These are phyloP conservation scores for Hygrocybe punicea DNA, from an alignment of 768 basidiomycete species.

Conservation along the genomic window DNA sequence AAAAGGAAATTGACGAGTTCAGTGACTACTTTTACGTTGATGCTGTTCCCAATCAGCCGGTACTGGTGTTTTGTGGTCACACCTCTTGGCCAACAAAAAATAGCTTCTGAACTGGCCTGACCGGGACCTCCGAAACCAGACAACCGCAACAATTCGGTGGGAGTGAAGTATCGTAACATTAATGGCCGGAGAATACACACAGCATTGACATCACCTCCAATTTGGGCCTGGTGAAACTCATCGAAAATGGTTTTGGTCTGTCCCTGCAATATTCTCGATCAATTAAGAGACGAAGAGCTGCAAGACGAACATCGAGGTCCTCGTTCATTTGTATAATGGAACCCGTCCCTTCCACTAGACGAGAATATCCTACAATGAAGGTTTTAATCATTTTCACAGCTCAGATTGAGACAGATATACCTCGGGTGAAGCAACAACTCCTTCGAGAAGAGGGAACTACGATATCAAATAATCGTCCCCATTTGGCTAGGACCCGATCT, in stretches of 20 bases:
- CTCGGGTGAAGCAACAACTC: conserved; percentile 80
- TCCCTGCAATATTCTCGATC: background rate
- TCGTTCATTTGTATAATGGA: conserved; percentile 75
- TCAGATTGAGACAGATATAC: conserved; percentile 32
- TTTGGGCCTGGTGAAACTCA: conserved; percentile 47
- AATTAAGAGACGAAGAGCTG: background rate
- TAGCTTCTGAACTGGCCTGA: background rate
- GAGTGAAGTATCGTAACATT: conserved; percentile 72
- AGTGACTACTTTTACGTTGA: conserved; percentile 72
- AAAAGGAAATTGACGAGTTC: conserved; percentile 57
- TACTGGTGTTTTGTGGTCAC: conserved; percentile 70
- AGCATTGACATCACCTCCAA: conserved; percentile 39
- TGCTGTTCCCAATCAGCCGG: conserved; percentile 75
- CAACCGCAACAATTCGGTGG: conserved; percentile 64
- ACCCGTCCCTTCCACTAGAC: conserved; percentile 71
- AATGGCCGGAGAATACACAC: conserved; percentile 56
- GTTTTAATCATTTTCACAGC: background rate
- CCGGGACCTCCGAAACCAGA: conserved; percentile 51
- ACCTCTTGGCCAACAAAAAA: conserved; percentile 60
- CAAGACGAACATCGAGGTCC: conserved; percentile 51
- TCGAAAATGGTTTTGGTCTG: conserved; percentile 43
- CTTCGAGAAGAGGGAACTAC: conserved; percentile 58
- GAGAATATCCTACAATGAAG: conserved; percentile 59
- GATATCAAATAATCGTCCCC: conserved; percentile 80
- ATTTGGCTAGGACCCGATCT: conserved; percentile 62